phyloP scores from a whole-genome alignment of 805 yeast genomes.

The Myxozyma neglecta region DNA sequence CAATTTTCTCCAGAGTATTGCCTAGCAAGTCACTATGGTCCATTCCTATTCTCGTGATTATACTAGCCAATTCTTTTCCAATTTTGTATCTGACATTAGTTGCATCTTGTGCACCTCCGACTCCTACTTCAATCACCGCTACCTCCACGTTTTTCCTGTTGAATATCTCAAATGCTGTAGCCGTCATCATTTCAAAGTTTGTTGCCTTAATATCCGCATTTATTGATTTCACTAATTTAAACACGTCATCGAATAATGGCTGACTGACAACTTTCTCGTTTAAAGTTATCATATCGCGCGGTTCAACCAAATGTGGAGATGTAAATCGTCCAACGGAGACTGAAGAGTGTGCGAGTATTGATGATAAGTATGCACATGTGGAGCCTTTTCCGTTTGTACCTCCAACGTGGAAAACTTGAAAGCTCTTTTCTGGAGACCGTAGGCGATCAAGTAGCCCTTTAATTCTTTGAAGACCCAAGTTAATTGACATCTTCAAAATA shows the following conservation, averaged over 20 bases:
- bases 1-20: conserved; percentile 60
- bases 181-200: conserved; percentile 84
- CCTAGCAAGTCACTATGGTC: conserved; percentile 87
- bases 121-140: conserved; percentile 90
- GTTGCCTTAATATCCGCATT: conserved; percentile 51
- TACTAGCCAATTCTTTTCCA: conserved; percentile 16
- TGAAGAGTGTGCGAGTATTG: conserved; percentile 53
- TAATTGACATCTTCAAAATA: conserved; percentile 41
- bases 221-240: conserved; percentile 48
- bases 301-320: conserved; percentile 76
- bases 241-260: conserved; percentile 49
- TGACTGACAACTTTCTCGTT: conserved; percentile 57
- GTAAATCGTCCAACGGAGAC: conserved; percentile 75
- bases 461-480: conserved; percentile 59
- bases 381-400: conserved; percentile 99
- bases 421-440: conserved; percentile 60
- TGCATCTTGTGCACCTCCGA: conserved; percentile 88
- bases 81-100: conserved; percentile 65
- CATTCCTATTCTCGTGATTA: conserved; percentile 78
- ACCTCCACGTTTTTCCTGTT: conserved; percentile 57
- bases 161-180: conserved; percentile 80
- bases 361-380: conserved; percentile 75
- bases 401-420: conserved; percentile 81
- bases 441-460: conserved; percentile 43
- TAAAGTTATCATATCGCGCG: conserved; percentile 74